A percentile compares a stretch with the other conserved stretches of the same genome.
phyloP scores from a whole-genome alignment of 768 basidiomycete genomes.

The Rhodotorula diobovata region DNA sequence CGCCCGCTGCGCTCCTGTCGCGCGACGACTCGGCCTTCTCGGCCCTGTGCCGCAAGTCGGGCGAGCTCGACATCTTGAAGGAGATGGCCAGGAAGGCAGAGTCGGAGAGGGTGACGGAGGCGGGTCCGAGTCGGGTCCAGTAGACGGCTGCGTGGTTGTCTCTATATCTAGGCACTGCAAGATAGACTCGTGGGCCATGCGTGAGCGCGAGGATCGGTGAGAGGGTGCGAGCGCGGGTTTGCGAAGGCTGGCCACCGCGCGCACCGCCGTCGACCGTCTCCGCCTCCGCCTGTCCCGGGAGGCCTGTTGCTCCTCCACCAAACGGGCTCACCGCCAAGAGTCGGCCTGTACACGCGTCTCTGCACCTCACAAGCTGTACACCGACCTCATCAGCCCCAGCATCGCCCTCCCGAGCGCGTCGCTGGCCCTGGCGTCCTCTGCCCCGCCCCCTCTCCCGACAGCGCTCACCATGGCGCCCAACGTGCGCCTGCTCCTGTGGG shows the following conservation, averaged over 20 bases:
- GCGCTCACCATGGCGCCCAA: neutral
- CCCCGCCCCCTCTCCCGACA: neutral
- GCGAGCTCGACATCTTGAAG: constrained; percentile 34
- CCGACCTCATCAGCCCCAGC: too few relatives aligned
- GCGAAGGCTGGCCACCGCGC: neutral
- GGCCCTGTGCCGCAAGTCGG: constrained; percentile 40
- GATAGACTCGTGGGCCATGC: too few relatives aligned
- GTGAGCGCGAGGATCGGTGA: too few relatives aligned
- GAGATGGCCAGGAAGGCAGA: constrained; percentile 32
- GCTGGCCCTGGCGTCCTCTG: neutral
- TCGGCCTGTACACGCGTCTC: too few relatives aligned
- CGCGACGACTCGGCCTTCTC: constrained; percentile 58
- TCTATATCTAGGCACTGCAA: too few relatives aligned
- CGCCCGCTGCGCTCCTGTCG: constrained; percentile 58
- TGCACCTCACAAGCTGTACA: too few relatives aligned
- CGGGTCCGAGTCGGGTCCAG: neutral
- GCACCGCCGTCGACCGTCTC: too few relatives aligned
- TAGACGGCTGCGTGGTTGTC: neutral
- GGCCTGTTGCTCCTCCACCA: too few relatives aligned
- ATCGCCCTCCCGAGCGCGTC: neutral
- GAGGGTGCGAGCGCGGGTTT: neutral
- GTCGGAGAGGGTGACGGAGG: neutral
- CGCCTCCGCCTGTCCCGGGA: too few relatives aligned
- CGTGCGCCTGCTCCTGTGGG: constrained; percentile 15
- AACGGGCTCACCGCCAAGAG: too few relatives aligned